These are phyloP conservation scores for Tetracentron sinense DNA, from an alignment of 164 flowering plant genomes.

Conservation along the genomic window DNA sequence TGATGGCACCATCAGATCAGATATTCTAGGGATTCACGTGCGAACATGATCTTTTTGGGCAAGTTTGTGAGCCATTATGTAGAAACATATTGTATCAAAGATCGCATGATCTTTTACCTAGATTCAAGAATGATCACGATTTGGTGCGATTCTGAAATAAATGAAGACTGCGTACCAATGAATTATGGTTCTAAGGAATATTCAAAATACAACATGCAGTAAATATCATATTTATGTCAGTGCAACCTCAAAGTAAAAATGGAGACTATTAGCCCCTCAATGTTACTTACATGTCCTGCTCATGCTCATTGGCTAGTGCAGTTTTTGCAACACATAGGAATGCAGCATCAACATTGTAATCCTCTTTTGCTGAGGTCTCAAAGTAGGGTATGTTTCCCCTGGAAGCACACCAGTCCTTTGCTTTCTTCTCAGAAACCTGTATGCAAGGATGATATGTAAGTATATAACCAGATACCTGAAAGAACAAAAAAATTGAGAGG, in stretches of 20 bases:
- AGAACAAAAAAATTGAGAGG: neutral
- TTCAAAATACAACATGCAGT: no score
- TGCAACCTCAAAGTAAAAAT: neutral
- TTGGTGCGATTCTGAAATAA: no score
- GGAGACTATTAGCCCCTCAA: neutral
- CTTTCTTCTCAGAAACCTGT: conserved; percentile 96
- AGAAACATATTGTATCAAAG: no score
- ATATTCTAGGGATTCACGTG: no score
- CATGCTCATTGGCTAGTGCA: conserved; percentile 69
- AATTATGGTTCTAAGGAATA: no score
- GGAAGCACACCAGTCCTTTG: conserved; percentile 90
- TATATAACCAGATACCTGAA: neutral
- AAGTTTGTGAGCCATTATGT: no score
- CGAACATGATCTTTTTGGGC: no score
- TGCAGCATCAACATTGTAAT: conserved; percentile 83
- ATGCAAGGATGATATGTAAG: conserved; percentile 4
- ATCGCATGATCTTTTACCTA: no score
- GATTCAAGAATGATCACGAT: no score
- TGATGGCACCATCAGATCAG: no score
- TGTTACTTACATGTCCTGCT: conserved; percentile 81
- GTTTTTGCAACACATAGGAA: conserved; percentile 78
- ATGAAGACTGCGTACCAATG: no score
- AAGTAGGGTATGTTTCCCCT: conserved; percentile 90
- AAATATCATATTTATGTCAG: neutral
- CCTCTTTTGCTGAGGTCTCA: conserved; percentile 95